A percentile compares a stretch with the other conserved stretches of the same genome.
phyloP scores from a whole-genome alignment of 345 rosid species.

The Raphanus raphanistrum region DNA sequence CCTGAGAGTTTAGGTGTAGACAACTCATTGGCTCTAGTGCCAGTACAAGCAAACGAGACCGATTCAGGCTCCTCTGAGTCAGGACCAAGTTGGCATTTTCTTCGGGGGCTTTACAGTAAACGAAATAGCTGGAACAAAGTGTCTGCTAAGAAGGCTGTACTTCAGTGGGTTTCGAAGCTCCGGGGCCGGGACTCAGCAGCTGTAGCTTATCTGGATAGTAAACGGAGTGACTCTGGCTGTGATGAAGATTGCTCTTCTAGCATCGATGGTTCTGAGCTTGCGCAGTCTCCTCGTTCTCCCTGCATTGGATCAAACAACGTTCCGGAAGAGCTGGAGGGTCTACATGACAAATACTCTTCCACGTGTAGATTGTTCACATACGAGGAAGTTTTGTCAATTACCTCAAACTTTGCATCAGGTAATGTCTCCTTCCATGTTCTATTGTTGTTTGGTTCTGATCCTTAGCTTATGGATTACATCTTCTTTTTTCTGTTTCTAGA shows the following conservation, averaged over 20 bases:
- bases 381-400: conserved; percentile 66
- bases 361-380: conserved; percentile 80
- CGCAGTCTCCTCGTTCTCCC: conserved; percentile 48
- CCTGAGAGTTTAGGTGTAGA: conserved; percentile 36
- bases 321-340: conserved; percentile 63
- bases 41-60: conserved; percentile 37
- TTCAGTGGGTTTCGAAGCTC: conserved; percentile 48
- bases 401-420: conserved; percentile 73
- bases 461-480: conserved; percentile 7
- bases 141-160: conserved; percentile 48
- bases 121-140: conserved; percentile 42
- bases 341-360: conserved; percentile 70
- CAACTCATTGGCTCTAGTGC: conserved; percentile 59
- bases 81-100: conserved; percentile 65
- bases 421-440: conserved; percentile 28
- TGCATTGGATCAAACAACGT: conserved; percentile 38
- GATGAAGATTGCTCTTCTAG: conserved; percentile 41
- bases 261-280: conserved; percentile 46
- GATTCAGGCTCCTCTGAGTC: conserved; percentile 29
- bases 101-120: conserved; percentile 48
- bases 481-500: conserved; percentile 47
- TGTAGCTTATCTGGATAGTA: conserved; percentile 64
- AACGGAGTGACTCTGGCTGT: conserved; percentile 39
- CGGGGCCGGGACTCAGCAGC: conserved; percentile 60
- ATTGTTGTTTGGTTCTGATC: conserved; percentile 12